A percentile compares a stretch with the other conserved stretches of the same genome.
Evolutionary conservation across 148 eudicot species (phyloP).

Genomic region (Vaccinium macrocarpon): DNA sequence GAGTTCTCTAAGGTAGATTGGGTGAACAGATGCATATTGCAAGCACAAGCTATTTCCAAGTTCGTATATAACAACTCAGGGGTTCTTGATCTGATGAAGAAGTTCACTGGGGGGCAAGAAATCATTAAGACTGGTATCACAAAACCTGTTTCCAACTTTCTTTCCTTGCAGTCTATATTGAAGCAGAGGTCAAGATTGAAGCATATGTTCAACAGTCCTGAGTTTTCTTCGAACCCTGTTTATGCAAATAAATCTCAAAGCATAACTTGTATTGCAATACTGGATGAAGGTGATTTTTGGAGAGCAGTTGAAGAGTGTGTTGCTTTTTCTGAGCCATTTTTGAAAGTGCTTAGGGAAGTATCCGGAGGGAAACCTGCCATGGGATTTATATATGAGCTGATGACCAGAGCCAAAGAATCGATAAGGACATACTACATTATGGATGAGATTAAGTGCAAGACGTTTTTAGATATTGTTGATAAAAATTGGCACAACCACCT

Average conservation of each 20-base stretch:
- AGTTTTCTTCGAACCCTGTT: constrained; percentile 48
- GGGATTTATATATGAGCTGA: constrained; percentile 78
- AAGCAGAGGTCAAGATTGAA: constrained; percentile 79
- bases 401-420: constrained; percentile 91
- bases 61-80: constrained; percentile 62
- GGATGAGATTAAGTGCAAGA: constrained; percentile 94
- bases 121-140: constrained; percentile 77
- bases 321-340: constrained; percentile 86
- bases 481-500: constrained; percentile 78
- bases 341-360: constrained; percentile 85
- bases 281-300: constrained; percentile 93
- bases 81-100: constrained; percentile 75
- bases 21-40: constrained; percentile 71
- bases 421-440: constrained; percentile 89
- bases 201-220: constrained; percentile 81
- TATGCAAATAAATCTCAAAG: constrained; percentile 70
- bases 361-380: constrained; percentile 79
- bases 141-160: constrained; percentile 67
- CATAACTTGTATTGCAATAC: constrained; percentile 50
- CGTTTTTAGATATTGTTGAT: constrained; percentile 80
- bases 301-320: constrained; percentile 78
- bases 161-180: constrained; percentile 70
- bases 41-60: constrained; percentile 79
- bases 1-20: constrained; percentile 91
- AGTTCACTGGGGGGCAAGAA: constrained; percentile 73